These are phyloP conservation scores for Sugiyamaella floridensis DNA, from an alignment of 805 yeast genomes.

Conservation along the genomic window DNA sequence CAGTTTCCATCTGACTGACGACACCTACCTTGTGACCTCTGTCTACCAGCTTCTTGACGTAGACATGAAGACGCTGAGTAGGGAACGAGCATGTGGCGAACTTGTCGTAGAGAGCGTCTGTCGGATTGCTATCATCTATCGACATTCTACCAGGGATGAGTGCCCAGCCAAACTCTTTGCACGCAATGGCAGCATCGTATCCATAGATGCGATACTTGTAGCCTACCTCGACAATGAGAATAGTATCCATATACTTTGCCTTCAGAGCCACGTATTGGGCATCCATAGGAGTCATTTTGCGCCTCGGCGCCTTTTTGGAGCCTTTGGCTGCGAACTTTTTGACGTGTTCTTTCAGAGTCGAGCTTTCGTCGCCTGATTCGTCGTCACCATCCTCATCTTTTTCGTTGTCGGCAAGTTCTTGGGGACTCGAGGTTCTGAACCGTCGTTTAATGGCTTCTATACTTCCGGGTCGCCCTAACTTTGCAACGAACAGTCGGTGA, in stretches of 20 bases:
- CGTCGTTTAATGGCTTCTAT: conserved; percentile 6
- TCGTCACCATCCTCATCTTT: not conserved
- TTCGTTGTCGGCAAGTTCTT: not conserved
- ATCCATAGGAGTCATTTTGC: conserved; percentile 67
- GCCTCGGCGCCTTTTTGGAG: not conserved
- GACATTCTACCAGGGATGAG: conserved; percentile 61
- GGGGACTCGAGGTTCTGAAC: not conserved
- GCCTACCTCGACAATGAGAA: conserved; percentile 82
- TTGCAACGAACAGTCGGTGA: conserved; percentile 5
- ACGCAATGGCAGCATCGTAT: conserved; percentile 68
- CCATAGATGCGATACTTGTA: conserved; percentile 87
- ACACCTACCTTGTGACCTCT: conserved; percentile 79
- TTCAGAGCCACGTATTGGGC: conserved; percentile 68
- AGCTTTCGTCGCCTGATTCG: not conserved
- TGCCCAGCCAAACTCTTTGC: conserved; percentile 52
- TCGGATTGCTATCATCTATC: conserved; percentile 40
- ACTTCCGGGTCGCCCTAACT: conserved; percentile 12
- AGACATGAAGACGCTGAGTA: conserved; percentile 62
- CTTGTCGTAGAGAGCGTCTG: conserved; percentile 44
- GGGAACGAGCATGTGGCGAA: conserved; percentile 88
- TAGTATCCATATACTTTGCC: conserved; percentile 50
- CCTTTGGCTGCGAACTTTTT: conserved; percentile 1
- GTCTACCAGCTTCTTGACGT: conserved; percentile 63
- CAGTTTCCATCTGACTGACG: conserved; percentile 77
- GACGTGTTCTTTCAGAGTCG: not conserved